Percentiles rank a stretch among this genome's conserved stretches.
phyloP scores from a whole-genome alignment of 306 rosid species.

The Dryas octopetala region DNA sequence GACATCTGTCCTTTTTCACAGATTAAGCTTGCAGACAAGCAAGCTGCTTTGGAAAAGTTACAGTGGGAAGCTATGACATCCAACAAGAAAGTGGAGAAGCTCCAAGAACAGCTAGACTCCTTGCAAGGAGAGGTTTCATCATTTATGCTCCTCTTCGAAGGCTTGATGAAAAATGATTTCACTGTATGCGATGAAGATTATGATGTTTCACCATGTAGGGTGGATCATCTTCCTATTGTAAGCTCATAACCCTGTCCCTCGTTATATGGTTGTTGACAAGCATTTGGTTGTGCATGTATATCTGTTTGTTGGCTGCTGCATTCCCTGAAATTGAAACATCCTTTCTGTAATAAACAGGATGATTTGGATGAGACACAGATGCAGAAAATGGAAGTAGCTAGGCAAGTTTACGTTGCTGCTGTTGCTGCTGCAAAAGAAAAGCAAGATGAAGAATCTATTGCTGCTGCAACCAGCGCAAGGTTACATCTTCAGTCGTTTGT shows the following conservation, averaged over 20 bases:
- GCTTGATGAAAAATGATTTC: slow-evolving; percentile 53
- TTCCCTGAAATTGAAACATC: slow-evolving; percentile 16
- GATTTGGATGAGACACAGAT: slow-evolving; percentile 68
- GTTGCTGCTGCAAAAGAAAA: slow-evolving; percentile 64
- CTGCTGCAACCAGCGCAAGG: slow-evolving; percentile 73
- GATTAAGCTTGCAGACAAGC: slow-evolving; percentile 97
- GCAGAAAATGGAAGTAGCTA: slow-evolving; percentile 80
- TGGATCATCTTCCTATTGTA: slow-evolving; percentile 42
- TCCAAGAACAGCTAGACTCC: slow-evolving; percentile 43
- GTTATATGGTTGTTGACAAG: neutral
- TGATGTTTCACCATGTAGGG: slow-evolving; percentile 25
- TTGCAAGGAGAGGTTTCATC: slow-evolving; percentile 47
- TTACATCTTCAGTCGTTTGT: slow-evolving; percentile 58
- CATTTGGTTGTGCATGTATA: neutral
- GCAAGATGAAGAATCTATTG: slow-evolving; percentile 82
- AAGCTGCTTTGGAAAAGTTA: slow-evolving; percentile 85
- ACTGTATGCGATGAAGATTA: slow-evolving; percentile 28
- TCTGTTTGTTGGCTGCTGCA: slow-evolving; percentile 2
- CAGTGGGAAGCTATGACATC: slow-evolving; percentile 87
- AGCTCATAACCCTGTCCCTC: slow-evolving; percentile 18
- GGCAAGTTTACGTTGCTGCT: slow-evolving; percentile 67
- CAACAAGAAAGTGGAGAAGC: slow-evolving; percentile 50
- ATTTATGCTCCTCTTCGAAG: slow-evolving; percentile 55
- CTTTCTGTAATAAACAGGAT: slow-evolving; percentile 50
- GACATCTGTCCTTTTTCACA: slow-evolving; percentile 26